Conservation (phyloP, 78 protist species). For the Chrysochromulina tobinii region DNA sequence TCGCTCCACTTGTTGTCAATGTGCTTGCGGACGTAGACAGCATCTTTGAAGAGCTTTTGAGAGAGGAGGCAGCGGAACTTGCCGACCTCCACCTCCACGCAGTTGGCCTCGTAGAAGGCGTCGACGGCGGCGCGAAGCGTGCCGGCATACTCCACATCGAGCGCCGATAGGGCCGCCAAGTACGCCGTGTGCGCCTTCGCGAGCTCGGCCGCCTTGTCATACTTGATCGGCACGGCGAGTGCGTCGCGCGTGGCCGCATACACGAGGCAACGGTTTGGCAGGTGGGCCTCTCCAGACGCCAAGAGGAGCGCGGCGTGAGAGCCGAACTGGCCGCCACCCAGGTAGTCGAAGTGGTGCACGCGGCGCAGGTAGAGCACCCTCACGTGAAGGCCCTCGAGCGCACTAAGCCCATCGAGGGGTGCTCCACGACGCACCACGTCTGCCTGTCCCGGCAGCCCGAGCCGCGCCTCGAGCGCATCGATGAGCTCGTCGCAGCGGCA, state of each 20-base stretch:
- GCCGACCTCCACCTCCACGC: neutral
- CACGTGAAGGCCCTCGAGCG: too few relatives aligned
- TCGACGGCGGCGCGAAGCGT: neutral
- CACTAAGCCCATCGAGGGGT: too few relatives aligned
- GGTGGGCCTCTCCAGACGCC: too few relatives aligned
- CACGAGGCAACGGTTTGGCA: too few relatives aligned
- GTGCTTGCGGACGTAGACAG: neutral
- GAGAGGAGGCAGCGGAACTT: neutral
- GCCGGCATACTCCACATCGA: neutral
- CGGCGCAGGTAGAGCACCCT: neutral
- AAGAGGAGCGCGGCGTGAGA: too few relatives aligned
- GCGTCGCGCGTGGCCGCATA: too few relatives aligned
- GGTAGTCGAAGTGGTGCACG: neutral
- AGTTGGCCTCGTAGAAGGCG: neutral
- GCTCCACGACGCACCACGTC: too few relatives aligned
- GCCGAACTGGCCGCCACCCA: too few relatives aligned
- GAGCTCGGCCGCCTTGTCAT: neutral
- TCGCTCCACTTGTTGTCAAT: neutral
- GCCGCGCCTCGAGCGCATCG: too few relatives aligned
- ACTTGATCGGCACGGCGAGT: neutral
- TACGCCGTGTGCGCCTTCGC: neutral
- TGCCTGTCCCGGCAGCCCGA: too few relatives aligned
- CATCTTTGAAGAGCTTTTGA: neutral
- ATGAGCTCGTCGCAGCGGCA: too few relatives aligned
- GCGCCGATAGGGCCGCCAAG: neutral